A percentile compares a stretch with the other conserved stretches of the same genome.
These are phyloP conservation scores for Diplodia mutila DNA, from an alignment of 2,329 filamentous ascomycete species.

Conservation along the genomic window DNA sequence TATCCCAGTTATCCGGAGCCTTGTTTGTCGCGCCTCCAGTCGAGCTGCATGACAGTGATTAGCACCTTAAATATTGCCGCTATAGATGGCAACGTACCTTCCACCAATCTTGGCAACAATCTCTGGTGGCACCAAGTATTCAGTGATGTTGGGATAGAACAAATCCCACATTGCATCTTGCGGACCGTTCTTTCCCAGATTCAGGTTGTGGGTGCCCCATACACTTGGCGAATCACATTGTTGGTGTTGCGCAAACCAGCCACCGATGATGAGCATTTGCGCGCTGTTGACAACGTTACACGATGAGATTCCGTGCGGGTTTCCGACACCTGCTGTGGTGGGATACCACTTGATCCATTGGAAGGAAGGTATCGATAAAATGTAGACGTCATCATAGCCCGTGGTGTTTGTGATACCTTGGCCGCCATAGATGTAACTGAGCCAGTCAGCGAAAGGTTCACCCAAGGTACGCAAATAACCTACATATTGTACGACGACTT, in stretches of 20 bases:
- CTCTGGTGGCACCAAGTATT: conserved; percentile 59
- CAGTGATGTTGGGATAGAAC: conserved; percentile 55
- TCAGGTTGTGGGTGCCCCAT: conserved; percentile 61
- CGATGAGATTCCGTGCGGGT: conserved; percentile 58
- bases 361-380: conserved; percentile 65
- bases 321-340: conserved; percentile 47
- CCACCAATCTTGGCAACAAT: conserved; percentile 54
- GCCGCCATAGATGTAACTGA: conserved; percentile 66
- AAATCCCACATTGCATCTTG: conserved; percentile 56
- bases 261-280: conserved; percentile 68
- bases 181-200: conserved; percentile 56
- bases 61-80: not conserved
- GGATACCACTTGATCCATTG: conserved; percentile 64
- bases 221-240: conserved; percentile 58
- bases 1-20: conserved; percentile 54
- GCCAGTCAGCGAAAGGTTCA: not conserved
- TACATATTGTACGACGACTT: conserved; percentile 68
- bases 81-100: conserved; percentile 34
- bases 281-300: conserved; percentile 61
- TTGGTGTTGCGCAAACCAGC: conserved; percentile 56
- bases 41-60: conserved; percentile 38
- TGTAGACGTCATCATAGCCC: conserved; percentile 66
- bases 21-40: conserved; percentile 59
- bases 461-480: conserved; percentile 33
- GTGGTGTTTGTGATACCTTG: conserved; percentile 53